These are phyloP conservation scores for Herpotrichia juniperi DNA, from an alignment of 2,329 filamentous ascomycete genomes.

Conservation along the genomic window DNA sequence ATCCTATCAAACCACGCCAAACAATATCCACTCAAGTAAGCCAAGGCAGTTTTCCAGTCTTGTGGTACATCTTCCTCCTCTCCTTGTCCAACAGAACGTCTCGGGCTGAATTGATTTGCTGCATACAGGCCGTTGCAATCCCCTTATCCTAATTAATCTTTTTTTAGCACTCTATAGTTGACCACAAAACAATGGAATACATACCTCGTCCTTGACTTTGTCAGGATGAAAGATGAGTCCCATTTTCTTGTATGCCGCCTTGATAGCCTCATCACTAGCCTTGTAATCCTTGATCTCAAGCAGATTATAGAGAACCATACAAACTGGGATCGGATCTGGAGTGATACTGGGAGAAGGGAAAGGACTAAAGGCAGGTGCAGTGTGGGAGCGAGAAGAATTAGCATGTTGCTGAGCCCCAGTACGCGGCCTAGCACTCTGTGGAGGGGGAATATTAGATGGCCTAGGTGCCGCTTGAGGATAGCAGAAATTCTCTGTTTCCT, in stretches of 20 bases:
- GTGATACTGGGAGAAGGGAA: not conserved
- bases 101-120: constrained; percentile 30
- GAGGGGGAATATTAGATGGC: too few relatives aligned
- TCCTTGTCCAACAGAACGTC: constrained; percentile 24
- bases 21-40: constrained; percentile 4
- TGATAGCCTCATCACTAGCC: constrained; percentile 18
- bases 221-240: constrained; percentile 28
- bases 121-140: constrained; percentile 26
- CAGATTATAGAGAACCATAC: constrained; percentile 22
- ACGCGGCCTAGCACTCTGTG: too few relatives aligned
- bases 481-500: not conserved
- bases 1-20: too few relatives aligned
- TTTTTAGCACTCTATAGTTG: too few relatives aligned
- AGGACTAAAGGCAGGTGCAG: not conserved
- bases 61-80: constrained; percentile 18
- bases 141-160: constrained; percentile 17
- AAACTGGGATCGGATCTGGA: not conserved
- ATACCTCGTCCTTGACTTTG: constrained; percentile 18
- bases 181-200: too few relatives aligned
- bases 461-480: too few relatives aligned
- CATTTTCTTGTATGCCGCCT: constrained; percentile 20
- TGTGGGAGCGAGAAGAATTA: not conserved
- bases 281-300: constrained; percentile 21
- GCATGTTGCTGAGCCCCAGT: not conserved
- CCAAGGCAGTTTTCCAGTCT: constrained; percentile 19